These are phyloP conservation scores for Calamus simplicifolius DNA, from an alignment of 176 grass and related monocot genomes.

Conservation along the genomic window DNA sequence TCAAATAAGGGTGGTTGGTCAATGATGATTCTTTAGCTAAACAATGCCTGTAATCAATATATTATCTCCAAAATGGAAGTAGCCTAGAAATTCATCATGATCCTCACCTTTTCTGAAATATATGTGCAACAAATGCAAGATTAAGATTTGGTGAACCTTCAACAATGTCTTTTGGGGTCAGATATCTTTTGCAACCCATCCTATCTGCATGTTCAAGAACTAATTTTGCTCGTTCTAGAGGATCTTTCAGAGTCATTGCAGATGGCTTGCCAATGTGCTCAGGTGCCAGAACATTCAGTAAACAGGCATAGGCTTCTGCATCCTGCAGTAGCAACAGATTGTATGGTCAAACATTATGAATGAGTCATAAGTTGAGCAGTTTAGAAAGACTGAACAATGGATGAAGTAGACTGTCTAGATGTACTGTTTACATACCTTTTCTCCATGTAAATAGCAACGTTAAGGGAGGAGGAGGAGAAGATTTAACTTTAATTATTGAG, in stretches of 20 bases:
- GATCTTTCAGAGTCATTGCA: slow-evolving; percentile 64
- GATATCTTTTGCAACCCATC: slow-evolving; percentile 97
- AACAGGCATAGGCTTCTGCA: slow-evolving; percentile 82
- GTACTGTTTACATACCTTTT: too few relatives aligned
- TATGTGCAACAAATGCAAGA: slow-evolving; percentile 95
- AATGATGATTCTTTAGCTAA: too few relatives aligned
- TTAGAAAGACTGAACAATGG: too few relatives aligned
- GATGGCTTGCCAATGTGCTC: slow-evolving; percentile 68
- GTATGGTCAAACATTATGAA: too few relatives aligned
- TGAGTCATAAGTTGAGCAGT: too few relatives aligned
- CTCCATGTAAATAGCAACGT: too few relatives aligned
- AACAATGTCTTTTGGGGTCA: slow-evolving; percentile 94
- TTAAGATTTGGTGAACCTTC: slow-evolving; percentile 95
- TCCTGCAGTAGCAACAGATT: slow-evolving; percentile 39
- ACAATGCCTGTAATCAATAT: background rate
- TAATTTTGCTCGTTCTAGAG: slow-evolving; percentile 81
- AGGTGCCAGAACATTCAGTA: slow-evolving; percentile 83
- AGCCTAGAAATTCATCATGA: background rate
- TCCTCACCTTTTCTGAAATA: slow-evolving; percentile 92
- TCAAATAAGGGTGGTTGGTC: too few relatives aligned
- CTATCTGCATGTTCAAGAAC: slow-evolving; percentile 95
- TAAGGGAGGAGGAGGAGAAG: too few relatives aligned
- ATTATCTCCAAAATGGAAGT: background rate
- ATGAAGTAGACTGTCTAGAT: too few relatives aligned
- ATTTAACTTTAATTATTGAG: too few relatives aligned